Percentiles rank a stretch among this genome's conserved stretches.
Evolutionary conservation across 2,329 filamentous ascomycete species (phyloP).

Genomic region (Microdochium bolleyi): DNA sequence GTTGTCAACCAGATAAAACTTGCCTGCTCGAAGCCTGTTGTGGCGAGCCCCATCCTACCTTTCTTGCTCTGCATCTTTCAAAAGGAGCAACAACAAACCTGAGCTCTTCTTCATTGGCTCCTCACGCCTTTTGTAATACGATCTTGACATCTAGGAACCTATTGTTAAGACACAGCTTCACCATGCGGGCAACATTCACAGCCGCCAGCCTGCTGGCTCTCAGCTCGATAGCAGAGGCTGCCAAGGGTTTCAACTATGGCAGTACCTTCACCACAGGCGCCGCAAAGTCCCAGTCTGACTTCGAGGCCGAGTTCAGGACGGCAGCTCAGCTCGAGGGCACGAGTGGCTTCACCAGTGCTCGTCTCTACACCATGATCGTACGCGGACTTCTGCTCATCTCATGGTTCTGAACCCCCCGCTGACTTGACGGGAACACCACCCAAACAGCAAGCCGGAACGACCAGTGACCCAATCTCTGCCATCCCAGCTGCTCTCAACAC

Average conservation of each 20-base stretch:
- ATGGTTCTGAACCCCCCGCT: neutral
- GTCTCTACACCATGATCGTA: conserved; percentile 68
- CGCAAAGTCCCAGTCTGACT: conserved; percentile 55
- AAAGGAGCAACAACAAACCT: neutral
- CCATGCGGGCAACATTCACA: conserved; percentile 10
- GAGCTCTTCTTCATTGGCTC: neutral
- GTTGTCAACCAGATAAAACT: no score
- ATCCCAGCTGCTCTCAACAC: conserved; percentile 76
- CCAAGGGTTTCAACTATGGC: conserved; percentile 70
- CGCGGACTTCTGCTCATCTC: conserved; percentile 10
- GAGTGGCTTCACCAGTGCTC: conserved; percentile 58
- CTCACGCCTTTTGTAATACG: no score
- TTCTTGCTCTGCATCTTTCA: neutral
- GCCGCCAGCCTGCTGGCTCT: conserved; percentile 20
- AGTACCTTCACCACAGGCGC: conserved; percentile 51
- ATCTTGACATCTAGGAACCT: no score
- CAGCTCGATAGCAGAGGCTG: conserved; percentile 28
- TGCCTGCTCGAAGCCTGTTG: no score
- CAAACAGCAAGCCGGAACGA: conserved; percentile 52
- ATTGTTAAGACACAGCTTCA: conserved; percentile 1
- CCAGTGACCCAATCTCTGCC: conserved; percentile 35
- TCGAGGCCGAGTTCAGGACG: conserved; percentile 60
- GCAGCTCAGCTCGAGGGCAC: conserved; percentile 58
- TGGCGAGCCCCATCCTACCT: no score
- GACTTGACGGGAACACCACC: neutral